Conservation (phyloP, 148 eudicot genomes). For the Rhododendron kiyosumense region DNA sequence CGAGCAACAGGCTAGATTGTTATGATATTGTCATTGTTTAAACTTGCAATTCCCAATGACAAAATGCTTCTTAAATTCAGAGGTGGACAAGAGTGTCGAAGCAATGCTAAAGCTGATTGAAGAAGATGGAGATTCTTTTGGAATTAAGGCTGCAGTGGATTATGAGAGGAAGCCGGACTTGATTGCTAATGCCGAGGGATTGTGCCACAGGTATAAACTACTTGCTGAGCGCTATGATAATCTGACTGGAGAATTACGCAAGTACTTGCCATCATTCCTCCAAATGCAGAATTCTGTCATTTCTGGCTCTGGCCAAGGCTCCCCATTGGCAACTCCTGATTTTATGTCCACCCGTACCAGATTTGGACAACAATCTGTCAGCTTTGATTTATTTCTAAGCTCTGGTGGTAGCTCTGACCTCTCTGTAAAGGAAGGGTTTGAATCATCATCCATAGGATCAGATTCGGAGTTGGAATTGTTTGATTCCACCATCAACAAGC, state of each 20-base stretch:
- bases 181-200: conserved; percentile 30
- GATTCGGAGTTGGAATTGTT: conserved; percentile 71
- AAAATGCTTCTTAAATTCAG: conserved; percentile 21
- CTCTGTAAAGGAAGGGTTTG: conserved; percentile 49
- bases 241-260: conserved; percentile 22
- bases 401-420: conserved; percentile 48
- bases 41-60: not conserved
- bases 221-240: conserved; percentile 33
- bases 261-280: conserved; percentile 13
- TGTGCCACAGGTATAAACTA: conserved; percentile 24
- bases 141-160: conserved; percentile 6
- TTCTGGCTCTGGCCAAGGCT: conserved; percentile 27
- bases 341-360: conserved; percentile 26
- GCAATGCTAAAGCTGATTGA: conserved; percentile 32
- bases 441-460: conserved; percentile 40
- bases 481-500: conserved; percentile 26
- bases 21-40: not conserved
- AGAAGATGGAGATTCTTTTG: conserved; percentile 17
- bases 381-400: conserved; percentile 30
- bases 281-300: conserved; percentile 28
- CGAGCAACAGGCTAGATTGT: not conserved
- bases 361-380: conserved; percentile 22
- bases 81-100: conserved; percentile 32
- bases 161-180: conserved; percentile 21
- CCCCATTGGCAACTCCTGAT: conserved; percentile 46